These are phyloP conservation scores for Artemisia annua DNA, from an alignment of 129 eudicot species.

Conservation along the genomic window DNA sequence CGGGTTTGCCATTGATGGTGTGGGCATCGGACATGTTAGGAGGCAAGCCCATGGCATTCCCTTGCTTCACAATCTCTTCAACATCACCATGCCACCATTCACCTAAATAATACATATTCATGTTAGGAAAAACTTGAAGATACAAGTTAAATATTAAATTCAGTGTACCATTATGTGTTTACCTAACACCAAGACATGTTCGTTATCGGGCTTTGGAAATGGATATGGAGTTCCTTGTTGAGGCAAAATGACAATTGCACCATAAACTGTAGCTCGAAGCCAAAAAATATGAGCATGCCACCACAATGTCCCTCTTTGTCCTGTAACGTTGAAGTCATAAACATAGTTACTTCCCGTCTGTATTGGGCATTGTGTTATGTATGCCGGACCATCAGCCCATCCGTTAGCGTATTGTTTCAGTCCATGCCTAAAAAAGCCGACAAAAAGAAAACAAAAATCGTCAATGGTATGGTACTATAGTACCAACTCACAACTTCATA, in stretches of 20 bases:
- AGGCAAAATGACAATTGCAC: conserved; percentile 52
- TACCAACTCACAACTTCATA: neutral
- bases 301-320: conserved; percentile 54
- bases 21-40: conserved; percentile 54
- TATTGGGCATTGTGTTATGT: conserved; percentile 53
- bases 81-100: conserved; percentile 58
- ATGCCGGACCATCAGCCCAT: conserved; percentile 61
- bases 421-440: conserved; percentile 42
- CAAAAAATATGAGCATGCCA: conserved; percentile 58
- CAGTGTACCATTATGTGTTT: neutral
- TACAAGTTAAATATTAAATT: too few species aligned
- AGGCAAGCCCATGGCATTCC: conserved; percentile 50
- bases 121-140: too few species aligned
- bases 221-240: conserved; percentile 53
- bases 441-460: neutral
- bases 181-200: conserved; percentile 36
- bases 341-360: conserved; percentile 40
- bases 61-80: conserved; percentile 46
- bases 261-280: conserved; percentile 54
- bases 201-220: conserved; percentile 42
- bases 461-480: neutral
- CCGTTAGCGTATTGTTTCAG: conserved; percentile 48
- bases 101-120: neutral
- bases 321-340: conserved; percentile 40
- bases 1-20: conserved; percentile 58